Percentiles rank a stretch among this genome's conserved stretches.
Evolutionary conservation across 2,329 filamentous ascomycete species (phyloP).

Genomic region (Didymella keratinophila): DNA sequence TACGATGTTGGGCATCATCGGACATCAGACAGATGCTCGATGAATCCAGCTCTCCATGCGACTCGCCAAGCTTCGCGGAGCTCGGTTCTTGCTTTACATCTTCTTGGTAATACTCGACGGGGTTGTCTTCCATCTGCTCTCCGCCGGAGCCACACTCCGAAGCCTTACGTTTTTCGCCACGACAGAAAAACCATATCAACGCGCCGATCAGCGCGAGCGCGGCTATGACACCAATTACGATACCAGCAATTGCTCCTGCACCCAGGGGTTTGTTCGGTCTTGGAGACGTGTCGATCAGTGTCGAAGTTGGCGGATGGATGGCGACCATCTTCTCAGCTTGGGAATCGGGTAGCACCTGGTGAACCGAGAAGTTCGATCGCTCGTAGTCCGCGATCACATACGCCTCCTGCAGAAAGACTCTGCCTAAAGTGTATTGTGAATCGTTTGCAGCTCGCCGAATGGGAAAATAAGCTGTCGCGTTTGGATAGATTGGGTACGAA

Average conservation of each 20-base stretch:
- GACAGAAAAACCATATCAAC: not conserved
- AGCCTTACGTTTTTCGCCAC: not conserved
- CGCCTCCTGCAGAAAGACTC: constrained; percentile 72
- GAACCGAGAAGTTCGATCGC: constrained; percentile 46
- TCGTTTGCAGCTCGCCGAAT: constrained; percentile 63
- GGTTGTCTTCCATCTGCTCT: not conserved
- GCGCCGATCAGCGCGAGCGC: not conserved
- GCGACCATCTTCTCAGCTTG: not conserved
- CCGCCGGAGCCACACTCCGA: not conserved
- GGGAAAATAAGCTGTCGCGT: constrained; percentile 71
- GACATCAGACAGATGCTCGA: not conserved
- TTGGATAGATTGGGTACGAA: constrained; percentile 63
- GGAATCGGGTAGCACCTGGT: constrained; percentile 4
- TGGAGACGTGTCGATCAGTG: not conserved
- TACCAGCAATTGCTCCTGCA: not conserved
- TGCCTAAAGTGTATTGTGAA: constrained; percentile 66
- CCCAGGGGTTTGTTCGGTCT: not conserved
- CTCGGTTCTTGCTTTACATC: not conserved
- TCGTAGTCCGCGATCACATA: constrained; percentile 56
- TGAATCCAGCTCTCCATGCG: not conserved
- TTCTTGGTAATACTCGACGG: not conserved
- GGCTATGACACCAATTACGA: not conserved
- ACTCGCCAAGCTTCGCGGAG: not conserved
- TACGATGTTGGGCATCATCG: not conserved
- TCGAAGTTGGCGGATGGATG: not conserved